Percentiles rank a stretch among this genome's conserved stretches.
phyloP scores from a whole-genome alignment of 2,329 filamentous ascomycete genomes.

The Cladosporium sphaerospermum region DNA sequence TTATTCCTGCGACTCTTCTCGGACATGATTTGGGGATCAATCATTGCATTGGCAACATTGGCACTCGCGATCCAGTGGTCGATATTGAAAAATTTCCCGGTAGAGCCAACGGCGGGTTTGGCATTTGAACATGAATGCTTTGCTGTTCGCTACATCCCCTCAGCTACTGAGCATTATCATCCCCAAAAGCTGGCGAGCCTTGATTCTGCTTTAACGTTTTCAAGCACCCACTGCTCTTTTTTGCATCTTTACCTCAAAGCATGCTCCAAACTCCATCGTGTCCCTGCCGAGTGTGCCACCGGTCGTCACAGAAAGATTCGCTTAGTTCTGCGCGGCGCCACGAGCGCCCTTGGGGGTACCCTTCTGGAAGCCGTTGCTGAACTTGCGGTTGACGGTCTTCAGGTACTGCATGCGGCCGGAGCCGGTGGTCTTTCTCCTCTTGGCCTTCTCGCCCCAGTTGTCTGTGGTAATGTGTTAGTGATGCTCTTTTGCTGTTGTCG shows the following conservation, averaged over 20 bases:
- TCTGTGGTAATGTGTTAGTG: conserved; percentile 47
- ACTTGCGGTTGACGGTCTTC: conserved; percentile 84
- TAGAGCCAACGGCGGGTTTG: conserved; percentile 10
- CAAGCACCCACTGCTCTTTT: conserved; percentile 11
- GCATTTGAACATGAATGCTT: conserved; percentile 13
- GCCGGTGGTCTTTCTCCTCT: conserved; percentile 99
- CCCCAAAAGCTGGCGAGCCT: conserved; percentile 9
- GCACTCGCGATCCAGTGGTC: no score
- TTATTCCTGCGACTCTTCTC: no score
- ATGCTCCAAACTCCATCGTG: conserved; percentile 9
- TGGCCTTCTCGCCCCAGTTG: conserved; percentile 99
- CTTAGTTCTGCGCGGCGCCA: conserved; percentile 37
- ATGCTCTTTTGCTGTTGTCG: neutral
- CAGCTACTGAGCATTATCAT: conserved; percentile 12
- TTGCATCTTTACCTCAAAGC: conserved; percentile 8
- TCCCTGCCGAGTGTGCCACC: conserved; percentile 5
- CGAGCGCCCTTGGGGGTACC: conserved; percentile 80
- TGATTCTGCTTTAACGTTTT: conserved; percentile 6
- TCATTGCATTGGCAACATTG: no score
- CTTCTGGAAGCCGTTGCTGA: conserved; percentile 96
- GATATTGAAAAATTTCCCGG: neutral
- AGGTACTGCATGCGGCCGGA: conserved; percentile 94
- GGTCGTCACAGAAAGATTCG: conserved; percentile 6
- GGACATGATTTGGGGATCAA: no score
- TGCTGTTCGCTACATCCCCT: conserved; percentile 12